Percentiles rank a stretch among this genome's conserved stretches.
Conservation (phyloP, 2,329 filamentous ascomycete genomes). For the Penicillium sclerotiorum region DNA sequence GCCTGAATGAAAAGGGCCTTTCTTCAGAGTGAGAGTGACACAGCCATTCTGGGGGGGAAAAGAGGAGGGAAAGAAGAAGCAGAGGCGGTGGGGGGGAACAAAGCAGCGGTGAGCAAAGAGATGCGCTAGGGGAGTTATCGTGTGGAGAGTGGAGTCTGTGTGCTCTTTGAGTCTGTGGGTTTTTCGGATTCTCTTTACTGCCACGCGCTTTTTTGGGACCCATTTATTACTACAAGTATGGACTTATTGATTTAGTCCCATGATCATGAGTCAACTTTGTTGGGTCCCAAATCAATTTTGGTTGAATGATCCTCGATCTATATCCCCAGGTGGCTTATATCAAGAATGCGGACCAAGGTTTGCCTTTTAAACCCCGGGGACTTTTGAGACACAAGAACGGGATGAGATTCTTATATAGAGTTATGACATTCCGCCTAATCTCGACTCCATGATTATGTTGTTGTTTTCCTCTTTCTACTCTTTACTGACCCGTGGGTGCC, state of each 20-base stretch:
- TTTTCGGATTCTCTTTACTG: not conserved
- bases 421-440: too few relatives aligned
- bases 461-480: not conserved
- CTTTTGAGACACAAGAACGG: not conserved
- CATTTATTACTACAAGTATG: too few relatives aligned
- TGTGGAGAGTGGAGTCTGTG: slow-evolving; percentile 31
- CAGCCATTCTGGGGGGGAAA: slow-evolving; percentile 25
- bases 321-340: too few relatives aligned
- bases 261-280: too few relatives aligned
- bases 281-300: too few relatives aligned
- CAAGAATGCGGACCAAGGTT: too few relatives aligned
- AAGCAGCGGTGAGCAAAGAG: slow-evolving; percentile 48
- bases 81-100: slow-evolving; percentile 45
- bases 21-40: slow-evolving; percentile 28
- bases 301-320: too few relatives aligned
- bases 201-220: slow-evolving; percentile 1
- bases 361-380: slow-evolving; percentile 2
- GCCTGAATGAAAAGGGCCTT: slow-evolving; percentile 33
- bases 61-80: slow-evolving; percentile 10
- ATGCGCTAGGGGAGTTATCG: slow-evolving; percentile 40
- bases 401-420: slow-evolving; percentile 16
- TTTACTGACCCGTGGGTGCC: not conserved
- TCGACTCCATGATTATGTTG: too few relatives aligned
- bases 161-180: too few relatives aligned
- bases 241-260: too few relatives aligned